phyloP scores from a whole-genome alignment of 2,329 filamentous ascomycete genomes.

The Verruconis gallopava region DNA sequence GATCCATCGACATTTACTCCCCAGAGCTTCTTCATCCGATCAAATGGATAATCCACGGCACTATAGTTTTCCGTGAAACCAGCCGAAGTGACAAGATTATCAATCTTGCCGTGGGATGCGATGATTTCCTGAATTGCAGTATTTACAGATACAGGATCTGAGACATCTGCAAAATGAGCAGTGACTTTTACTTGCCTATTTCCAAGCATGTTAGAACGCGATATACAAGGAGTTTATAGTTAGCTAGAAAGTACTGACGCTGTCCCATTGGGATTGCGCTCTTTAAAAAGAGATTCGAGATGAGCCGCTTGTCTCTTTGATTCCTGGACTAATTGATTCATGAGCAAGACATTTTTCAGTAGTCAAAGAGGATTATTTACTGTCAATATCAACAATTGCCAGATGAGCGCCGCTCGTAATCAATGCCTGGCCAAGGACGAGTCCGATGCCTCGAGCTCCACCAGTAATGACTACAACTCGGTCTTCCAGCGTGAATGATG shows the following conservation, averaged over 20 bases:
- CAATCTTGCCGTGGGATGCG: conserved; percentile 63
- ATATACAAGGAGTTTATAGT: too few relatives aligned
- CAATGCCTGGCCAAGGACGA: conserved; percentile 87
- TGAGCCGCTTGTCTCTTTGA: conserved; percentile 61
- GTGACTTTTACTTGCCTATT: conserved; percentile 59
- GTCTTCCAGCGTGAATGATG: conserved; percentile 74
- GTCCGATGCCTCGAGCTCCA: conserved; percentile 79
- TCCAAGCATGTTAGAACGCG: too few relatives aligned
- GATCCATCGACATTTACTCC: conserved; percentile 88
- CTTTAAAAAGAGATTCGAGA: conserved; percentile 60
- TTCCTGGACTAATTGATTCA: conserved; percentile 5
- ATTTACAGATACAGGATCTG: conserved; percentile 66
- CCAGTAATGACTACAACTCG: conserved; percentile 79
- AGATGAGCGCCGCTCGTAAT: conserved; percentile 79
- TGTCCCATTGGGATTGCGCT: conserved; percentile 64
- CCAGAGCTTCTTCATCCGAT: conserved; percentile 92
- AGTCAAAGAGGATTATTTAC: conserved; percentile 35
- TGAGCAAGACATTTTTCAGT: background rate
- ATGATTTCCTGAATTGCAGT: conserved; percentile 58
- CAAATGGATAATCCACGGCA: conserved; percentile 78
- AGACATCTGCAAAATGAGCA: conserved; percentile 81
- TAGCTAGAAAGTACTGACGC: conserved; percentile 68
- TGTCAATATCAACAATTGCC: conserved; percentile 88
- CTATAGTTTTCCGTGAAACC: conserved; percentile 95
- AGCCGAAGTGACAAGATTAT: conserved; percentile 88